Percentiles rank a stretch among this genome's conserved stretches.
Evolutionary conservation across 2,329 filamentous ascomycete species (phyloP).

Genomic region (Ceratocystis albifundus): DNA sequence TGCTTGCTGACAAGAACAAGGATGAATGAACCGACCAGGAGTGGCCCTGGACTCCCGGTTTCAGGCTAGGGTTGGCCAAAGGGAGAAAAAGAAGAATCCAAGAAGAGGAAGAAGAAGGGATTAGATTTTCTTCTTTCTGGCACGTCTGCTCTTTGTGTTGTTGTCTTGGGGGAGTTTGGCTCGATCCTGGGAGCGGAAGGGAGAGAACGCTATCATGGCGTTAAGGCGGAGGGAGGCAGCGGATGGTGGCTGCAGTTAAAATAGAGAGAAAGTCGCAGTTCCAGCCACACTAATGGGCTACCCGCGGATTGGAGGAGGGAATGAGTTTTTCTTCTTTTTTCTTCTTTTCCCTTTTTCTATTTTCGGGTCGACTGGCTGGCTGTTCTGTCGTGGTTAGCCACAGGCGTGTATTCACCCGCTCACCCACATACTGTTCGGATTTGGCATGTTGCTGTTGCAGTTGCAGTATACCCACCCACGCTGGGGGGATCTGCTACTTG

Average conservation of each 20-base stretch:
- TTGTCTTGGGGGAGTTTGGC: too few species aligned
- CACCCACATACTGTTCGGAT: not conserved
- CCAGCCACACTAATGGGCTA: too few species aligned
- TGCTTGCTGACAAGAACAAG: not conserved
- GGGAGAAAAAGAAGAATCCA: not conserved
- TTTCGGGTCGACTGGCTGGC: not conserved
- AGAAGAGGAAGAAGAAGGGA: not conserved
- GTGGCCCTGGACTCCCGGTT: not conserved
- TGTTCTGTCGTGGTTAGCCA: not conserved
- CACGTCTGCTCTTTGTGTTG: not conserved
- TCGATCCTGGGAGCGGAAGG: not conserved
- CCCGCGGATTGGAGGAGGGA: too few species aligned
- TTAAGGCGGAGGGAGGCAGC: not conserved
- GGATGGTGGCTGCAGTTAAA: not conserved
- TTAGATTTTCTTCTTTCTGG: not conserved
- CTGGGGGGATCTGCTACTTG: slow-evolving; percentile 7
- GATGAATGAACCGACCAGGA: too few species aligned
- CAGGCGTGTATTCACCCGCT: not conserved
- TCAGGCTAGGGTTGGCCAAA: not conserved
- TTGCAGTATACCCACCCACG: too few species aligned
- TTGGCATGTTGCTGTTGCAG: slow-evolving; percentile 6
- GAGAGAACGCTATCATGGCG: not conserved
- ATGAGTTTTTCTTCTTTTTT: not conserved
- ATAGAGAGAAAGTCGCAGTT: not conserved
- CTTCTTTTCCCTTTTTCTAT: too few species aligned